Base-by-base conservation (phyloP, 768 basidiomycete genomes). In the Suillus spraguei region DNA sequence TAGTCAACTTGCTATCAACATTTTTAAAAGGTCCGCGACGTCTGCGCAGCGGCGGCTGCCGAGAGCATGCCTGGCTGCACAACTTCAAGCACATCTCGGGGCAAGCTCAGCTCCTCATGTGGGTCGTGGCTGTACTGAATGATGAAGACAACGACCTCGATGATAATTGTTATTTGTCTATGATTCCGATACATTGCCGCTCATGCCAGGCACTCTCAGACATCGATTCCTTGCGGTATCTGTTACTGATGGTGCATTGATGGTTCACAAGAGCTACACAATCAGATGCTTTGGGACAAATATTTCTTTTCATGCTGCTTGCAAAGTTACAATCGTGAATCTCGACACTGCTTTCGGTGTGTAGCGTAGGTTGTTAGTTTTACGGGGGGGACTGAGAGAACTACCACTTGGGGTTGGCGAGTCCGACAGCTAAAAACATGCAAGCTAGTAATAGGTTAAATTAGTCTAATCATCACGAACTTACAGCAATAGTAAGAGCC, bases 201-300 rank as follows among this genome's bases (percentile, higher is more conserved):
- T 46, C 46, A 46, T 46, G 46, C n/a, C n/a, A 46, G 46, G 28
- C n/a, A n/a, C 46, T 46, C n/a, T 46, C n/a, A 11, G n/a, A 46
- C 22, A 46, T 46, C n/a, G 11, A 22, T 22, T 9, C 9, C 44
- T 46, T 22, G 10, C 46, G 11, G n/a, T n/a, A 11, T 46, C 46
- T 46, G 33, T 61, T 28, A 35, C 62, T 59, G 62, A 53, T 11
- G 60, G 4, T 28, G 4, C 28, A 28, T 28, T 28, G 28, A 53
- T 62, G 36, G 59, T 11, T 36, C 60, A 35, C 22, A 49, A 41
- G 68, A 66, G 28, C 8, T 52, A 11, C 67, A 70, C 42, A 61
- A 68, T 41, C 63, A 67, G 54, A 55, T 63, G 47, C 47, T 50
- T 22, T 61, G 64, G 59, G 6, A 13, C 38, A 39, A 39, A 39